phyloP scores from a whole-genome alignment of 2,329 filamentous ascomycete genomes.

The Saccharata proteae region DNA sequence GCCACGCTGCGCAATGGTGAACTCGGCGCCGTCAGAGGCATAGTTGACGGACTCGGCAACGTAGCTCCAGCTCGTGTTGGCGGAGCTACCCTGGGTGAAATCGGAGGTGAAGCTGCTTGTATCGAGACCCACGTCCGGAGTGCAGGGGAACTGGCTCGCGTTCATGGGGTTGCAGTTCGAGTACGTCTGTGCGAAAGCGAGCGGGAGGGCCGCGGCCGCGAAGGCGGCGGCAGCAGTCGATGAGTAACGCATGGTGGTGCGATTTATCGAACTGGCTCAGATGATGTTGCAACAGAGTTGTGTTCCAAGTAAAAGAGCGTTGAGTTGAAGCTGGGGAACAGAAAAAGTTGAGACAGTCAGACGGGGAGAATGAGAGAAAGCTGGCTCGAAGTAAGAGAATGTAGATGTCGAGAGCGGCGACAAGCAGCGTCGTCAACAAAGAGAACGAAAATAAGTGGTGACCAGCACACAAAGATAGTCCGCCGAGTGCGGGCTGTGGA shows the following conservation, averaged over 20 bases:
- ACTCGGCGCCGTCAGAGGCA: constrained; percentile 33
- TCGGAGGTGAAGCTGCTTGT: constrained; percentile 26
- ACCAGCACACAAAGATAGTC: too few relatives aligned
- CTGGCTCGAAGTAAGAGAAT: too few relatives aligned
- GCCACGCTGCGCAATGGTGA: constrained; percentile 34
- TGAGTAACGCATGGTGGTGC: constrained; percentile 5
- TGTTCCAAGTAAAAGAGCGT: too few relatives aligned
- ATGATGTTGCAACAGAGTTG: too few relatives aligned
- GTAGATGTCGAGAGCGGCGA: too few relatives aligned
- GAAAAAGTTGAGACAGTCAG: too few relatives aligned
- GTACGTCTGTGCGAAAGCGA: constrained; percentile 30
- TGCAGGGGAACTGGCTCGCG: constrained; percentile 27
- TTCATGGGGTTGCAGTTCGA: constrained; percentile 32
- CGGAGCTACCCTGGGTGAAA: constrained; percentile 29
- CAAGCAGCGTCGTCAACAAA: too few relatives aligned
- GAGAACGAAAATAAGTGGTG: too few relatives aligned
- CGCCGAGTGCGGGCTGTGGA: too few relatives aligned
- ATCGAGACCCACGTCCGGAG: constrained; percentile 32
- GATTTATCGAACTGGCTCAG: too few relatives aligned
- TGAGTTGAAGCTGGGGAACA: too few relatives aligned
- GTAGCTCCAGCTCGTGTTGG: constrained; percentile 26
- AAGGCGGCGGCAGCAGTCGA: constrained; percentile 5
- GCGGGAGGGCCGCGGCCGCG: constrained; percentile 14
- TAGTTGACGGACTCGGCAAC: constrained; percentile 33
- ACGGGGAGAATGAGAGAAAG: too few relatives aligned